Base-by-base conservation (phyloP, 345 rosid species). In the Ricinus communis region DNA sequence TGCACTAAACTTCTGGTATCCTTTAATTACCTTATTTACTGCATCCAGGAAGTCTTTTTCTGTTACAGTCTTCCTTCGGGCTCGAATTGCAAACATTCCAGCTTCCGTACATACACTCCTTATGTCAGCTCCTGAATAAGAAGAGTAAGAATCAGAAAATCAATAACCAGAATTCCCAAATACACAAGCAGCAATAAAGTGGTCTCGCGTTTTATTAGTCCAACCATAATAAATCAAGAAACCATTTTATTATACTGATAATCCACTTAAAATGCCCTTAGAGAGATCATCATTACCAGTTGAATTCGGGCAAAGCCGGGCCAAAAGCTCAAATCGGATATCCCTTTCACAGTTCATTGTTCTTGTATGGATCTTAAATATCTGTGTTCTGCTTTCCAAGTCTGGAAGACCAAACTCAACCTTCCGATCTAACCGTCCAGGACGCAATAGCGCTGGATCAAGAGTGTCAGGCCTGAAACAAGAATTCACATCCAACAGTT, bases 91-190 rank as follows among this genome's bases (percentile, higher is more conserved):
- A 68, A 64, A 91, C 98, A 93, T 91, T n/a, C 98, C 98, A 9
- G 98, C 98, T 78, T 93, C 98, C 0, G 98, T 93, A 81, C 98
- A 93, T 4, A 93, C 98, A 65, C 97, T 91, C 72, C 98, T 80
- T 43, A 93, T 93, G 72, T 93, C 97, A 55, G 98, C 97, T 72
- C 98, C 98, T 93, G 85, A 33, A 46, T 40, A 62, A 47, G 19
- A 49, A 62, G 49, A 21, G 41, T 13, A 46, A 33, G 6, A 9
- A 36, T 79, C 28, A 80, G 58, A 41, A 58, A 66, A 49, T 16
- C 33, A 56, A 30, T 24, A 52, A 16, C 4, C 8, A 8, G 7
- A 43, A 1, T 43, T 25, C 24, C n/a, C 22, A 65, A 63, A 51
- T 36, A 21, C 30, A 59, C 18, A 8, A 46, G 52, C 53, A 66